phyloP scores from a whole-genome alignment of 2,329 filamentous ascomycete species.

The Calonectria hongkongensis region DNA sequence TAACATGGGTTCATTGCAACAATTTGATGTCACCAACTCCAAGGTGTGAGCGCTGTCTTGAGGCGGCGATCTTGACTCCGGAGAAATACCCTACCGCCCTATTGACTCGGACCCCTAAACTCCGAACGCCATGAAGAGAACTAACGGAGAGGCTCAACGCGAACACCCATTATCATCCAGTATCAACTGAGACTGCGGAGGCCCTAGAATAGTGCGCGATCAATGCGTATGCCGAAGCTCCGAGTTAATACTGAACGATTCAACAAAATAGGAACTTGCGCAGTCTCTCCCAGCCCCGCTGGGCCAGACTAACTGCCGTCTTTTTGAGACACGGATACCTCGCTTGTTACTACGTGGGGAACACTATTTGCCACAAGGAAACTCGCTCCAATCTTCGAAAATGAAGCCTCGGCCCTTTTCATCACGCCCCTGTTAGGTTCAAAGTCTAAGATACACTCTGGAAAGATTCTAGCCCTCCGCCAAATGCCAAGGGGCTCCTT shows the following conservation, averaged over 20 bases:
- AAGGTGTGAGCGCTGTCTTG: not conserved
- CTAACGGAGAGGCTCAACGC: not conserved
- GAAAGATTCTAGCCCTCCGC: conserved; percentile 18
- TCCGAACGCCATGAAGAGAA: conserved; percentile 20
- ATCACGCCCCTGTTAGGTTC: not conserved
- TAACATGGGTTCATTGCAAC: conserved; percentile 10
- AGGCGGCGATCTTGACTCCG: conserved; percentile 21
- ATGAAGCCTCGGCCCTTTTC: conserved; percentile 20
- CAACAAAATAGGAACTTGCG: conserved; percentile 8
- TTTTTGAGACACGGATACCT: conserved; percentile 21
- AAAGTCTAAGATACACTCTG: conserved; percentile 10
- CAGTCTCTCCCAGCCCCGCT: conserved; percentile 13
- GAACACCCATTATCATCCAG: not conserved
- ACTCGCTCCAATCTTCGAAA: not conserved
- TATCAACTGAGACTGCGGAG: conserved; percentile 6
- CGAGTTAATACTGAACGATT: conserved; percentile 2
- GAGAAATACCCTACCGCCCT: not conserved
- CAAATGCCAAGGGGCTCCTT: conserved; percentile 14
- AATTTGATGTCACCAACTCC: conserved; percentile 1
- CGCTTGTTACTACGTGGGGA: not conserved
- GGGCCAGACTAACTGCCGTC: not conserved
- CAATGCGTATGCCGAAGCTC: conserved; percentile 15
- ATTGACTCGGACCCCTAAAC: conserved; percentile 21
- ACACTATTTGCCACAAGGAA: not conserved
- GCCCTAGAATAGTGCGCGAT: not conserved